Evolutionary conservation across 164 flowering plant genomes (phyloP).

Genomic region (Amborella trichopoda): DNA sequence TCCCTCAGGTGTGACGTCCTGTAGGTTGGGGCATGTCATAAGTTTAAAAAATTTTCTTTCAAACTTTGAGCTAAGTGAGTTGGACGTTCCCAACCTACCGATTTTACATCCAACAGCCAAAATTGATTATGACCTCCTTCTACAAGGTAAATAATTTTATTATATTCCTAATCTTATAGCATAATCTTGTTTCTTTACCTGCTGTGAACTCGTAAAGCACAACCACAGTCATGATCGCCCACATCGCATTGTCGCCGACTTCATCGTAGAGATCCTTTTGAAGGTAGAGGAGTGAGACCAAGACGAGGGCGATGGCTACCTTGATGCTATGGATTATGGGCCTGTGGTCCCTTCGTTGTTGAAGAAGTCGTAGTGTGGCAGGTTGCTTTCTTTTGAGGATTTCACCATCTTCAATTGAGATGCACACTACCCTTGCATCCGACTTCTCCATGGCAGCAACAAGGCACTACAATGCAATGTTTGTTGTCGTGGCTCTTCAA

Average conservation of each 20-base stretch:
- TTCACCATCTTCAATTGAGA: neutral
- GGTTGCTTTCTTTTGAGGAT: neutral
- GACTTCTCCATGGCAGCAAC: neutral
- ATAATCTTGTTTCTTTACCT: constrained; percentile 35
- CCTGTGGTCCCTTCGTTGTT: constrained; percentile 12
- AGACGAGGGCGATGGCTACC: constrained; percentile 61
- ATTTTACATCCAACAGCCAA: too few species aligned
- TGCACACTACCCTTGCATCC: neutral
- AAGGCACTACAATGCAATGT: too few species aligned
- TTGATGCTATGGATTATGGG: constrained; percentile 52
- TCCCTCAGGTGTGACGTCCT: too few species aligned
- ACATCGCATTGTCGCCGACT: constrained; percentile 78
- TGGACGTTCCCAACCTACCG: too few species aligned
- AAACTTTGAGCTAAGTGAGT: too few species aligned
- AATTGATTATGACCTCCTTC: too few species aligned
- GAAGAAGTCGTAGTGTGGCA: neutral
- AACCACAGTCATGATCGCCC: constrained; percentile 95
- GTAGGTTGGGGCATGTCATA: too few species aligned
- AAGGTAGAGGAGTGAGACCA: constrained; percentile 61
- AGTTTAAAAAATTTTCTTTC: too few species aligned
- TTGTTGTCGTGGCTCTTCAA: too few species aligned
- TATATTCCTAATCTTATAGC: too few species aligned
- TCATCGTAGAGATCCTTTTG: constrained; percentile 46
- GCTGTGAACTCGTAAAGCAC: constrained; percentile 71
- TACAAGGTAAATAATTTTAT: too few species aligned